These are phyloP conservation scores for Quercus robur DNA, from an alignment of 306 rosid species.

Conservation along the genomic window DNA sequence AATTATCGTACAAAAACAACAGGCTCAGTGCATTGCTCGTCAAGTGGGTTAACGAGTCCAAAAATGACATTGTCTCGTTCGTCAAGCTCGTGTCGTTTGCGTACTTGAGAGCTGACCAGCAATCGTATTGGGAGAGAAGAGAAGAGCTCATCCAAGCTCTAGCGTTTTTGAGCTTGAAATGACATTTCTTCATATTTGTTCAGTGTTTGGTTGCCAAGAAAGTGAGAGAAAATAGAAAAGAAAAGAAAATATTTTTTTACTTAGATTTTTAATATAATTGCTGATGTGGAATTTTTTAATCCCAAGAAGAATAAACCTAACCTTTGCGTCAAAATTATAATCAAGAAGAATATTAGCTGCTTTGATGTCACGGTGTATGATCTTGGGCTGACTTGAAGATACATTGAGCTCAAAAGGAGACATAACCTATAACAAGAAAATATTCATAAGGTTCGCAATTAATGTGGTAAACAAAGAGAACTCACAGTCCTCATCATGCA, in stretches of 20 bases:
- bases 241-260: too few relatives aligned
- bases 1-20: slow-evolving; percentile 47
- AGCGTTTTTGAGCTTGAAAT: slow-evolving; percentile 36
- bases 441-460: too few relatives aligned
- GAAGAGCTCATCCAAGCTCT: slow-evolving; percentile 79
- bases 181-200: too few relatives aligned
- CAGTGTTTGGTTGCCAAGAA: too few relatives aligned
- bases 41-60: slow-evolving; percentile 29
- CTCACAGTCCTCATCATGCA: slow-evolving; percentile 39
- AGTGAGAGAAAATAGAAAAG: too few relatives aligned
- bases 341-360: slow-evolving; percentile 38
- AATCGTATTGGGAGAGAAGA: slow-evolving; percentile 64
- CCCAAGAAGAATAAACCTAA: too few relatives aligned
- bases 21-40: slow-evolving; percentile 77
- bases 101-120: slow-evolving; percentile 71
- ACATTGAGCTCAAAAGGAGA: slow-evolving; percentile 7
- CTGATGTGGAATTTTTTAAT: too few relatives aligned
- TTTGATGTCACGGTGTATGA: slow-evolving; percentile 44
- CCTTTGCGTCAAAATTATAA: slow-evolving; percentile 26
- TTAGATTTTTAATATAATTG: too few relatives aligned
- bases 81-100: slow-evolving; percentile 68
- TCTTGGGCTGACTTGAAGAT: slow-evolving; percentile 38
- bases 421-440: not conserved
- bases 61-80: slow-evolving; percentile 50
- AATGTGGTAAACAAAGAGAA: not conserved